A percentile compares a stretch with the other conserved stretches of the same genome.
phyloP scores from a whole-genome alignment of 306 rosid species.

The Clitoria ternatea region DNA sequence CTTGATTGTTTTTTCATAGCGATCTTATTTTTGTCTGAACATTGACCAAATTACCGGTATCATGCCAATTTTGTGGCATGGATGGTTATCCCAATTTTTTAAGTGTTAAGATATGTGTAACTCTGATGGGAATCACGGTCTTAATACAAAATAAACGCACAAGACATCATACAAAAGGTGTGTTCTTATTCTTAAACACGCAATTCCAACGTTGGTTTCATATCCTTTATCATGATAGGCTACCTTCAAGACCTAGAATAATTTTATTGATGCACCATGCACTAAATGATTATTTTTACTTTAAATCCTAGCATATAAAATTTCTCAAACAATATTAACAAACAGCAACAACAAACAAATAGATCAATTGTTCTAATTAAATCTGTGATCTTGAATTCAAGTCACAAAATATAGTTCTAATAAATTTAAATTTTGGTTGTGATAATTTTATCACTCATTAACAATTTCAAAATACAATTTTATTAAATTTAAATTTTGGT shows the following conservation, averaged over 20 bases:
- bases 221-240: too few species aligned
- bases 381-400: too few species aligned
- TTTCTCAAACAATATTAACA: not conserved
- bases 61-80: not conserved
- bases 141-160: conserved; percentile 2
- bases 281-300: not conserved
- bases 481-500: too few species aligned
- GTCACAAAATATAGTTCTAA: too few species aligned
- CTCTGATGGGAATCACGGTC: not conserved
- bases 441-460: too few species aligned
- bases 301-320: not conserved
- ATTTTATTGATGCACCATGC: too few species aligned
- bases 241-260: too few species aligned
- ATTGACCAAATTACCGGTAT: not conserved
- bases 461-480: too few species aligned
- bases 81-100: not conserved
- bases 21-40: not conserved
- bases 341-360: too few species aligned
- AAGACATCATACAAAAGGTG: not conserved
- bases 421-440: too few species aligned
- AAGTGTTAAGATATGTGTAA: not conserved
- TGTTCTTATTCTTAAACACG: not conserved
- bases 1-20: not conserved
- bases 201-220: not conserved
- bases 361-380: too few species aligned